Evolutionary conservation across 352 stramenopile genomes (phyloP).

Genomic region (Phytophthora vignae): DNA sequence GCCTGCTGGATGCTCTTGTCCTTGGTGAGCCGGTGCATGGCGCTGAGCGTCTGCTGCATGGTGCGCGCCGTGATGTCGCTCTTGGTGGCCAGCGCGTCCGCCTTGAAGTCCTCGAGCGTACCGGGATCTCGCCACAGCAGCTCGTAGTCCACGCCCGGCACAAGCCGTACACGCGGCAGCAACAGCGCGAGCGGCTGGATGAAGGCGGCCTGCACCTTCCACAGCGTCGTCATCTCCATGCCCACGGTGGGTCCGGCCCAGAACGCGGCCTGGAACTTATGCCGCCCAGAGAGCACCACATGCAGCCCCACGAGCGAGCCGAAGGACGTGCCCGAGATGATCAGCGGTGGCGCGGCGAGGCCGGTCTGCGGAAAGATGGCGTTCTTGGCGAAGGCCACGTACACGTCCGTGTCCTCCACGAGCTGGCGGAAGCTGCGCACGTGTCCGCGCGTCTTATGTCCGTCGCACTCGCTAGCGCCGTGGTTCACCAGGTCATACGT

Average conservation of each 20-base stretch:
- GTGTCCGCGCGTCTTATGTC: constrained; percentile 40
- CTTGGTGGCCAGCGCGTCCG: constrained; percentile 54
- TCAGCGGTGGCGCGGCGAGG: constrained; percentile 31
- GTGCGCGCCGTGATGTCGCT: constrained; percentile 50
- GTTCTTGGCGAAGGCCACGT: constrained; percentile 46
- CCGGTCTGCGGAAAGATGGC: constrained; percentile 34
- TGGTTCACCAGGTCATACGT: constrained; percentile 56
- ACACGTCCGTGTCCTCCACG: constrained; percentile 55
- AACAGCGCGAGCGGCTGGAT: constrained; percentile 49
- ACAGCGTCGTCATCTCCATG: constrained; percentile 54
- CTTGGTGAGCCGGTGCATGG: constrained; percentile 33
- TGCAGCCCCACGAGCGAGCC: constrained; percentile 60
- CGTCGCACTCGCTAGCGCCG: constrained; percentile 48
- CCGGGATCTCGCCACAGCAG: constrained; percentile 41
- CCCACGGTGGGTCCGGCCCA: constrained; percentile 52
- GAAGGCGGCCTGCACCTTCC: constrained; percentile 52
- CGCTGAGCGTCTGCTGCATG: constrained; percentile 38
- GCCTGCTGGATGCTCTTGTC: constrained; percentile 29
- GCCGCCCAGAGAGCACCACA: constrained; percentile 46
- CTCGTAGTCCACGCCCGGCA: constrained; percentile 56
- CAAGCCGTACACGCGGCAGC: constrained; percentile 45
- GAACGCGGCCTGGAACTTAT: constrained; percentile 55
- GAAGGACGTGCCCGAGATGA: constrained; percentile 69
- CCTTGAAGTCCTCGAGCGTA: constrained; percentile 59
- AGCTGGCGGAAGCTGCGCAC: constrained; percentile 47